Conservation (phyloP, 2,329 filamentous ascomycete species). For the Exophiala dermatitidis region DNA sequence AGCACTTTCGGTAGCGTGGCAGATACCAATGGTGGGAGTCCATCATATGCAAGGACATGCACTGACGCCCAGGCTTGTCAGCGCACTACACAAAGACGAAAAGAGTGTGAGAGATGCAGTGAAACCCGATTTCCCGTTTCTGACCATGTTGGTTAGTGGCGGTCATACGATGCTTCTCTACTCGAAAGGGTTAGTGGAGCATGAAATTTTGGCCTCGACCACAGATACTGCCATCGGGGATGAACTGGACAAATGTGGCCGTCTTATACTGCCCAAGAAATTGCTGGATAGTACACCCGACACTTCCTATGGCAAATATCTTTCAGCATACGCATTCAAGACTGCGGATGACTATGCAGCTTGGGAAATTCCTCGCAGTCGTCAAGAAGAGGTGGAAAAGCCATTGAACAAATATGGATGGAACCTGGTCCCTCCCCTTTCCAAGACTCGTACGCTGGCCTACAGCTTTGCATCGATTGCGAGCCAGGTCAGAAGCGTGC, state of each 20-base stretch:
- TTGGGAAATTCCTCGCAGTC: conserved; percentile 50
- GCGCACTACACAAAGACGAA: conserved; percentile 46
- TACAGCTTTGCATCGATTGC: conserved; percentile 71
- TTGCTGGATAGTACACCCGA: conserved; percentile 49
- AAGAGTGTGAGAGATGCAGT: conserved; percentile 1
- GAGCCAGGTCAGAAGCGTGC: conserved; percentile 52
- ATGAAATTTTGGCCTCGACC: conserved; percentile 65
- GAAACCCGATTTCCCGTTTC: conserved; percentile 66
- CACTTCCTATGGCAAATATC: conserved; percentile 71
- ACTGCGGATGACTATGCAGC: conserved; percentile 33
- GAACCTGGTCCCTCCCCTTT: conserved; percentile 62
- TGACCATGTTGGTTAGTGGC: conserved; percentile 82
- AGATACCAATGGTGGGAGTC: conserved; percentile 72
- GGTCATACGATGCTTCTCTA: conserved; percentile 84
- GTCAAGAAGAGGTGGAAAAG: conserved; percentile 50
- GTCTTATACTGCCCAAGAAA: conserved; percentile 61
- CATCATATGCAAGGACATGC: conserved; percentile 98
- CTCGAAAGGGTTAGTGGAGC: conserved; percentile 60
- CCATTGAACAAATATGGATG: conserved; percentile 53
- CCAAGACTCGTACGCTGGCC: conserved; percentile 50
- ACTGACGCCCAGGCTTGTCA: conserved; percentile 71
- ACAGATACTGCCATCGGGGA: conserved; percentile 84
- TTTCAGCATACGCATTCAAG: conserved; percentile 75
- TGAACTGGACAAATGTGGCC: conserved; percentile 78
- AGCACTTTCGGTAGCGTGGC: conserved; percentile 76